A percentile compares a stretch with the other conserved stretches of the same genome.
Conservation (phyloP, 2,329 filamentous ascomycete species). For the Aspergillus vadensis region DNA sequence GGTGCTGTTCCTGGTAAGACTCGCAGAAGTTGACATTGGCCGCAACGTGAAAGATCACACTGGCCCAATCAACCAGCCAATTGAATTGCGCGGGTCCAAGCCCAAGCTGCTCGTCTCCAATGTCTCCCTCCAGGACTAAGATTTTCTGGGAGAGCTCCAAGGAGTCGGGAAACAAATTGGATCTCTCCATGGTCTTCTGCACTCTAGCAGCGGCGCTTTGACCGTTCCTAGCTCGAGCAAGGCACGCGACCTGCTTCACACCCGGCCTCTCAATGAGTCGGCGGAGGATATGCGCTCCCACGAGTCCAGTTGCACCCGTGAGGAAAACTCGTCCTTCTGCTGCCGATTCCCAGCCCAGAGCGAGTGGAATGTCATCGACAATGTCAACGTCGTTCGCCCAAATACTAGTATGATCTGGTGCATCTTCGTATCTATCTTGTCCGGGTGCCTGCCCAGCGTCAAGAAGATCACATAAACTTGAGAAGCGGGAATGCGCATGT, state of each 20-base stretch:
- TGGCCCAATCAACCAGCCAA: conserved; percentile 13
- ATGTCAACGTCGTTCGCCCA: too few relatives aligned
- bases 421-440: too few relatives aligned
- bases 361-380: too few relatives aligned
- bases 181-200: conserved; percentile 4
- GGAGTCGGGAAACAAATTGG: neutral
- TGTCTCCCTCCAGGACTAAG: neutral
- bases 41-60: conserved; percentile 11
- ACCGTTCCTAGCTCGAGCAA: neutral
- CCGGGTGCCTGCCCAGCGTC: too few relatives aligned
- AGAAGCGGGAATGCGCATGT: too few relatives aligned
- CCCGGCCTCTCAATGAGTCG: neutral
- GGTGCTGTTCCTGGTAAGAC: conserved; percentile 13
- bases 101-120: conserved; percentile 4
- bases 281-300: conserved; percentile 1
- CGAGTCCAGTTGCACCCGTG: too few relatives aligned
- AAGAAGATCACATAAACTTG: too few relatives aligned
- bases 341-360: too few relatives aligned
- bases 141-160: too few relatives aligned
- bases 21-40: conserved; percentile 16
- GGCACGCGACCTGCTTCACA: conserved; percentile 12
- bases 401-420: too few relatives aligned
- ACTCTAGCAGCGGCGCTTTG: neutral
- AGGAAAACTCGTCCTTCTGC: too few relatives aligned
- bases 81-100: conserved; percentile 2